These are phyloP conservation scores for Hyaloscypha hepaticicola DNA, from an alignment of 495 filamentous ascomycete genomes.

Conservation along the genomic window DNA sequence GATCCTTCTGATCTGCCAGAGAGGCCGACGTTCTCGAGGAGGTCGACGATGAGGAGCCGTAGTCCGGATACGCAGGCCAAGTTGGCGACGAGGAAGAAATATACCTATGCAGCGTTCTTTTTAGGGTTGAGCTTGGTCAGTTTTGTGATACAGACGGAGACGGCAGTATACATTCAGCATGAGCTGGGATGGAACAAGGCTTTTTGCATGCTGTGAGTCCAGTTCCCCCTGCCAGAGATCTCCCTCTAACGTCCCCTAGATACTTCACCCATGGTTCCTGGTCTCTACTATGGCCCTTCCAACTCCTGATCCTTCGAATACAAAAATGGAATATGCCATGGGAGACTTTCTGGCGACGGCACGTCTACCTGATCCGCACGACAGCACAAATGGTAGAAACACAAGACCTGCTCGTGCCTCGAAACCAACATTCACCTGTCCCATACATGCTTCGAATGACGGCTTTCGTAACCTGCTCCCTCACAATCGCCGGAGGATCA, in stretches of 20 bases:
- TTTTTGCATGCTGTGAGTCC: slow-evolving; percentile 87
- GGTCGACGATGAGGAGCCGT: slow-evolving; percentile 35
- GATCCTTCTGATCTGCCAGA: slow-evolving; percentile 12
- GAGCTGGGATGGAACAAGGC: slow-evolving; percentile 90
- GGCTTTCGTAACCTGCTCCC: slow-evolving; percentile 74
- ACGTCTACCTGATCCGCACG: slow-evolving; percentile 67
- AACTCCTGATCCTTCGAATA: slow-evolving; percentile 75
- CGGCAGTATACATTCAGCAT: slow-evolving; percentile 89
- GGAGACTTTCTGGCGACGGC: slow-evolving; percentile 83
- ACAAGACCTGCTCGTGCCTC: slow-evolving; percentile 58
- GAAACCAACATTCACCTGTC: slow-evolving; percentile 55
- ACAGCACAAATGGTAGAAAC: slow-evolving; percentile 86
- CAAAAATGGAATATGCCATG: slow-evolving; percentile 68
- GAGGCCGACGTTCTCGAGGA: slow-evolving; percentile 24
- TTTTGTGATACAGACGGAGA: slow-evolving; percentile 90
- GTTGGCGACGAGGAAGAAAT: slow-evolving; percentile 70
- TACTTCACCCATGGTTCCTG: slow-evolving; percentile 95
- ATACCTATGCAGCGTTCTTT: slow-evolving; percentile 82
- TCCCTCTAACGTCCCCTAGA: slow-evolving; percentile 40
- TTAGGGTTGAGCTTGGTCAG: slow-evolving; percentile 74
- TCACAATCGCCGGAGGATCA: slow-evolving; percentile 87
- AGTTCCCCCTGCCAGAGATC: background rate
- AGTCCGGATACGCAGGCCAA: slow-evolving; percentile 45
- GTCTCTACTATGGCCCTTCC: slow-evolving; percentile 80
- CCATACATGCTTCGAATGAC: slow-evolving; percentile 77